These are phyloP conservation scores for Austroboletus festivus DNA, from an alignment of 768 basidiomycete genomes.

Conservation along the genomic window DNA sequence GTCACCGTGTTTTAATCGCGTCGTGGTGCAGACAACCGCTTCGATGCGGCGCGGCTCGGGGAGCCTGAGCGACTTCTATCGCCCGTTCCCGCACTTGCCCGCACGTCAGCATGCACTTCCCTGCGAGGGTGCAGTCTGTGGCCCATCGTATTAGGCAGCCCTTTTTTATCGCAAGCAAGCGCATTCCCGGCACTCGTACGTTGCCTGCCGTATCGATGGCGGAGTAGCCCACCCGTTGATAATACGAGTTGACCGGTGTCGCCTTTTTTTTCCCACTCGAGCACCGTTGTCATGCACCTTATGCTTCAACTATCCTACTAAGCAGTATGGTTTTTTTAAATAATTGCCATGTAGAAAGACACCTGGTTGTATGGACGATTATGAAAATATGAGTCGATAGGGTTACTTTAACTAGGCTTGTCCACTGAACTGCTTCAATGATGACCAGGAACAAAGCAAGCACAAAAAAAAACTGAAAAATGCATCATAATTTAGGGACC, in stretches of 20 bases:
- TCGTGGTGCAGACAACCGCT: constrained; percentile 2
- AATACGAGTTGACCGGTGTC: background rate
- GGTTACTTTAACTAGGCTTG: background rate
- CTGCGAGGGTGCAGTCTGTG: constrained; percentile 6
- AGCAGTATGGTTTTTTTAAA: constrained; percentile 6
- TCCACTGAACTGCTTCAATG: background rate
- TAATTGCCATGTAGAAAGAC: constrained; percentile 8
- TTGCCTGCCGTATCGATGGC: background rate
- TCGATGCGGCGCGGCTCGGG: constrained; percentile 9
- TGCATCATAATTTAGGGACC: no score
- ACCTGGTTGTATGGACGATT: constrained; percentile 14
- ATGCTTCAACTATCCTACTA: constrained; percentile 20
- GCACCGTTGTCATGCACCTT: constrained; percentile 18
- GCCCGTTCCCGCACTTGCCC: constrained; percentile 3
- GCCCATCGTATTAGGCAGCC: constrained; percentile 4
- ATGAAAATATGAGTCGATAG: constrained; percentile 12
- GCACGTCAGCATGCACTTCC: constrained; percentile 9
- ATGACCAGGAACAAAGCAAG: background rate
- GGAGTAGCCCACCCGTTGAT: constrained; percentile 6
- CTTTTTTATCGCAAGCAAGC: constrained; percentile 12
- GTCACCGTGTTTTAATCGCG: constrained; percentile 72
- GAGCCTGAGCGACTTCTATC: constrained; percentile 12
- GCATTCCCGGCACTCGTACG: constrained; percentile 4
- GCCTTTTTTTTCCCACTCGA: background rate
- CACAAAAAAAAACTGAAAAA: background rate